Evolutionary conservation across 2,329 filamentous ascomycete genomes (phyloP), one percentile per base, ranked within the genome.

Genomic region (Colletotrichum sp.): DNA sequence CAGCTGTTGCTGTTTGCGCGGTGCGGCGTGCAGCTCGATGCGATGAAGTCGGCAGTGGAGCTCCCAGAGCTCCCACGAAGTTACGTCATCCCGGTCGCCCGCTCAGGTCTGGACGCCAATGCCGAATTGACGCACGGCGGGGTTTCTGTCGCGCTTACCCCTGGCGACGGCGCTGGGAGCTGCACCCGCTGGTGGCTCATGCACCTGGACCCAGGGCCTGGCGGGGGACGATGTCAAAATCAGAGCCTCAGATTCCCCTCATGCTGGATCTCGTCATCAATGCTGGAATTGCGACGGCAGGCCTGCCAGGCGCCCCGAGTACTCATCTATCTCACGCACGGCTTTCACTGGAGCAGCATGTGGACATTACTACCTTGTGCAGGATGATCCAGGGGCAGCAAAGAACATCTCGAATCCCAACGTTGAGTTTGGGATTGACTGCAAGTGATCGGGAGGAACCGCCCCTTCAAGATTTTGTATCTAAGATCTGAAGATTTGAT

Each of bases 11-110:
- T 59, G 39, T 62, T 71, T 22, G 30, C 27, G 32, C 49, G 36
- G 44, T 52, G 61, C 61, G 29, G 66, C 59, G 64, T 73, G 73
- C 71, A 61, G 59, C 30, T 29, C 11, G 69, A 72, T 72, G 55
- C 55, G 70, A 67, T 72, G 76, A 77, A 68, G 77, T 78, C 66
- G 72, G 52, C 27, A 57, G 77, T 78, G 77, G 77, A 78, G 76
- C 77, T 78, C 3, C 29, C 34, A 49, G 69, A 77, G 72, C 71
- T 72, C 19, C 39, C 22, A 63, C 49, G 29, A 36, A 69, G 61
- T 78, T 77, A 78, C 77, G 72, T 78, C 77, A 78, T 78, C 68
- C 39, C 61, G 64, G 61, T 66, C 72, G 75, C 52, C 59, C 36
- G 44, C 49, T 34, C 59, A 52, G 44, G 44, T 39, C 49, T 61